Percentiles rank a stretch among this genome's conserved stretches.
Evolutionary conservation across 805 yeast genomes (phyloP).

Genomic region (Candida maesae): DNA sequence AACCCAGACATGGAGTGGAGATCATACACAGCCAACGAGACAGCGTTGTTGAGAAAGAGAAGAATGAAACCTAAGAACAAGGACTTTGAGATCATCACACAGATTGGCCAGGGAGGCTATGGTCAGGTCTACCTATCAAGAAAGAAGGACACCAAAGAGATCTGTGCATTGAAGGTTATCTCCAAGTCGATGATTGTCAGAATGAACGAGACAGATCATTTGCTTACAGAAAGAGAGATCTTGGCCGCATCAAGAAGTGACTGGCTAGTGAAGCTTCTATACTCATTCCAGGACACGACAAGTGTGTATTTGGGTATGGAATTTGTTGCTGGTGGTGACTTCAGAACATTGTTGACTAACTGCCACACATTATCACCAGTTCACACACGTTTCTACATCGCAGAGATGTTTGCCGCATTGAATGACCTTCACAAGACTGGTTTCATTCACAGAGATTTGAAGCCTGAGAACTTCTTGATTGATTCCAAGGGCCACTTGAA

Average conservation of each 20-base stretch:
- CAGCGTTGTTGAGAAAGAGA: constrained; percentile 80
- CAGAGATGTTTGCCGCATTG: constrained; percentile 95
- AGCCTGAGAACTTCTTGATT: constrained; percentile 90
- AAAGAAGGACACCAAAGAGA: constrained; percentile 89
- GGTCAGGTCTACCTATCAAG: constrained; percentile 98
- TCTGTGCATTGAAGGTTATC: constrained; percentile 90
- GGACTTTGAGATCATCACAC: constrained; percentile 94
- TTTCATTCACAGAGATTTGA: constrained; percentile 93
- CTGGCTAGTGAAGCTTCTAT: constrained; percentile 90
- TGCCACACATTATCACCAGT: constrained; percentile 92
- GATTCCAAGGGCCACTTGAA: constrained; percentile 90
- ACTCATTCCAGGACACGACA: constrained; percentile 92
- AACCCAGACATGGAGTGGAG: constrained; percentile 55
- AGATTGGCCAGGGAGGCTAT: constrained; percentile 99
- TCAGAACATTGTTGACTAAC: constrained; percentile 87
- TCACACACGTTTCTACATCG: constrained; percentile 90
- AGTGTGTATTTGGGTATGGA: constrained; percentile 96
- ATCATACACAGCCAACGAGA: constrained; percentile 77
- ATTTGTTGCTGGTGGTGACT: constrained; percentile 99
- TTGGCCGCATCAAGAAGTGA: constrained; percentile 93
- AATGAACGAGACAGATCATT: constrained; percentile 93
- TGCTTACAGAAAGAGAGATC: constrained; percentile 93
- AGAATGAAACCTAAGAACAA: constrained; percentile 90
- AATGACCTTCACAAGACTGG: constrained; percentile 93
- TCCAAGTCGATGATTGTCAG: constrained; percentile 82